A percentile compares a stretch with the other conserved stretches of the same genome.
Conservation (phyloP, 768 basidiomycete species). For the Podaxis pistillaris region DNA sequence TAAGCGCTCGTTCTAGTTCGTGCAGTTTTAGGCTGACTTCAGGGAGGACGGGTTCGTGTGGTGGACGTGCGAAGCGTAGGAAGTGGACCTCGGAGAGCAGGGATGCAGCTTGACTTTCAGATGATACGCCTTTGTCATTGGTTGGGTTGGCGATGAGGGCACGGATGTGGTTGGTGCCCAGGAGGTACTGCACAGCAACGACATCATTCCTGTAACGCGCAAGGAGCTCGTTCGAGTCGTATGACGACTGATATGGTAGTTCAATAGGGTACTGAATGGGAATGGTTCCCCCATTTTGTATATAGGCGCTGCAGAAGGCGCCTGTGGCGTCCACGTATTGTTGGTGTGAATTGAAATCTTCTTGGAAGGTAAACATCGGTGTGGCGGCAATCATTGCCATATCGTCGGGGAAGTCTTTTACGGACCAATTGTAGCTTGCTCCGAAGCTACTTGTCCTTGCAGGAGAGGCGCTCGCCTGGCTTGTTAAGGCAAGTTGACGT, state of each 20-base stretch:
- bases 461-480: not conserved
- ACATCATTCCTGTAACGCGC: constrained; percentile 59
- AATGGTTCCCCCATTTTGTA: not conserved
- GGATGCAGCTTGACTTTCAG: constrained; percentile 8
- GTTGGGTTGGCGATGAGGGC: constrained; percentile 26
- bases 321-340: not conserved
- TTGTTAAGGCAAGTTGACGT: not conserved
- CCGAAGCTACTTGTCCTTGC: not conserved
- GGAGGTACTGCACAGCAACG: constrained; percentile 66
- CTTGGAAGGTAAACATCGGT: not conserved
- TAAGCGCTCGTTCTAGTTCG: constrained; percentile 23
- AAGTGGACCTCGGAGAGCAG: constrained; percentile 8
- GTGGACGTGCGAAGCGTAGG: not conserved
- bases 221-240: constrained; percentile 28
- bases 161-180: constrained; percentile 48
- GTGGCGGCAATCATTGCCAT: not conserved
- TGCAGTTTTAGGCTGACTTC: constrained; percentile 22
- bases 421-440: constrained; percentile 1
- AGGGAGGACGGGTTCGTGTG: constrained; percentile 12
- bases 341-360: not conserved
- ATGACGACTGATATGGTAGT: not conserved
- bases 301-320: not conserved
- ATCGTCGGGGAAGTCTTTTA: not conserved
- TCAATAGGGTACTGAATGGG: constrained; percentile 10
- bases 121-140: not conserved